Conservation (phyloP, 441 rosid species). For the Syzygium syzygioides region DNA sequence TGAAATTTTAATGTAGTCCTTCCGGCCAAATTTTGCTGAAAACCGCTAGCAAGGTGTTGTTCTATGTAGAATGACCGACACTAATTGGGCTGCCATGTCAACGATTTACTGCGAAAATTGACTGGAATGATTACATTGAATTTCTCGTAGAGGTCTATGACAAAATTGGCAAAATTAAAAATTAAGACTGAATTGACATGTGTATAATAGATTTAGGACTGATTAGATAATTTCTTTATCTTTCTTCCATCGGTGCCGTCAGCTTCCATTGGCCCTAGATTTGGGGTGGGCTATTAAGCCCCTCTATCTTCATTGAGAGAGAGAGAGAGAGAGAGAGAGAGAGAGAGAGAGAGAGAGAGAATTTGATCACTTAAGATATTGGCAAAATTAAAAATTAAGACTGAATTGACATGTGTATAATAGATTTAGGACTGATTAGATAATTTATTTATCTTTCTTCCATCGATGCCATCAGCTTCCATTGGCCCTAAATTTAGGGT, state of each 20-base stretch:
- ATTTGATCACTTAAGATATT: too few relatives aligned
- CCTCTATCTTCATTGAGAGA: too few relatives aligned
- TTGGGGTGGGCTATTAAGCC: too few relatives aligned
- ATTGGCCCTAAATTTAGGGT: too few relatives aligned
- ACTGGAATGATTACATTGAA: not conserved
- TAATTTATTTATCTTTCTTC: not conserved
- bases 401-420: too few relatives aligned
- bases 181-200: not conserved
- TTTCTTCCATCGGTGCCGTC: not conserved
- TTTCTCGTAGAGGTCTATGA: not conserved
- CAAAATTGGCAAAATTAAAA: not conserved
- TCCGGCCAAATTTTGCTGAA: accelerated
- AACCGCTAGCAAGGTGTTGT: not conserved
- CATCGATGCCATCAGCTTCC: not conserved
- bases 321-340: too few relatives aligned
- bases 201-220: not conserved
- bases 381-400: not conserved
- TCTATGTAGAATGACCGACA: not conserved
- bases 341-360: too few relatives aligned
- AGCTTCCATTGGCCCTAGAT: not conserved
- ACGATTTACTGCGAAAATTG: accelerated
- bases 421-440: not conserved
- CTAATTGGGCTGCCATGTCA: not conserved
- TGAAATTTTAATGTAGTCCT: not conserved
- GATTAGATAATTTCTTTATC: not conserved